phyloP scores from a whole-genome alignment of 306 rosid species.

The Myrica gale region DNA sequence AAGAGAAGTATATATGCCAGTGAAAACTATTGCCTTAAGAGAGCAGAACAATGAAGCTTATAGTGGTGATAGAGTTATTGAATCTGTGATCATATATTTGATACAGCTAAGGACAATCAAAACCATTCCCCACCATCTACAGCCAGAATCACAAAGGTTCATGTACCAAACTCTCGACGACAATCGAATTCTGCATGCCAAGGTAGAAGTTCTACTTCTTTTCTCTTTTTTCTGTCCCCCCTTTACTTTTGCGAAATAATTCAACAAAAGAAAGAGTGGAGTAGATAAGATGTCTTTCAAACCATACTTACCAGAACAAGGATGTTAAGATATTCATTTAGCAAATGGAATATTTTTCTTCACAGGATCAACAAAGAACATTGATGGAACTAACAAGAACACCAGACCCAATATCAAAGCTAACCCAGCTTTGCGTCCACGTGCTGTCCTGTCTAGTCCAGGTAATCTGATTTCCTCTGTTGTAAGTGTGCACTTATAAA shows the following conservation, averaged over 20 bases:
- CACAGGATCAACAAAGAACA: constrained; percentile 34
- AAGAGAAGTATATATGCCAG: background rate
- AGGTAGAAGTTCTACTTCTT: constrained; percentile 34
- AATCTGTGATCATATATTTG: background rate
- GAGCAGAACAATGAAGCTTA: background rate
- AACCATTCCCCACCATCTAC: constrained; percentile 24
- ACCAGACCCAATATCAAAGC: constrained; percentile 26
- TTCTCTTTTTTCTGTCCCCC: background rate
- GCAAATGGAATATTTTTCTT: background rate
- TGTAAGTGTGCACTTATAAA: too few species aligned
- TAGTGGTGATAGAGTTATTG: background rate
- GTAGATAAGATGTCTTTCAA: background rate
- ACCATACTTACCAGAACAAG: background rate
- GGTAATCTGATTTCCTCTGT: constrained; percentile 30
- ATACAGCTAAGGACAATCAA: constrained; percentile 31
- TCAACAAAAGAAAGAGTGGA: background rate
- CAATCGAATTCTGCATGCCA: constrained; percentile 34
- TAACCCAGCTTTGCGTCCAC: constrained; percentile 44
- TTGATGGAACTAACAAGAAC: constrained; percentile 19
- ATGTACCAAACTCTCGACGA: constrained; percentile 20
- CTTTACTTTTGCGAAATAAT: background rate
- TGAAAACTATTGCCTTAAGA: background rate
- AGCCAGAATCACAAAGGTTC: constrained; percentile 37
- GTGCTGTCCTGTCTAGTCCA: constrained; percentile 68
- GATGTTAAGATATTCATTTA: background rate